A percentile compares a stretch with the other conserved stretches of the same genome.
phyloP scores from a whole-genome alignment of 345 rosid species.

The Euphorbia pulcherrima region DNA sequence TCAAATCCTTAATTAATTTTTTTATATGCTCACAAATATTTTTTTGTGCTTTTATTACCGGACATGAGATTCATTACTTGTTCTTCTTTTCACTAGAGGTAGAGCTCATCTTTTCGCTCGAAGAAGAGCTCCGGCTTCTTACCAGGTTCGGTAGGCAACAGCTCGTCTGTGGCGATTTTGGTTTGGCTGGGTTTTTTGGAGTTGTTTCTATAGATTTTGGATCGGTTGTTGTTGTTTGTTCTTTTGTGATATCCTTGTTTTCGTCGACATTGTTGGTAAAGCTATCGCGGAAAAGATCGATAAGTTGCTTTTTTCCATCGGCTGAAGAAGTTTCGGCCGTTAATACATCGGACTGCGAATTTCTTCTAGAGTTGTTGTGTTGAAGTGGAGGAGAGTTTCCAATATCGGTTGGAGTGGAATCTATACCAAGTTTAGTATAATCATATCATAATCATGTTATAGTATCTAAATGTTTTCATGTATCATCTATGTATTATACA shows the following conservation, averaged over 20 bases:
- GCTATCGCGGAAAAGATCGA: conserved; percentile 55
- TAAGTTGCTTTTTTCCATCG: conserved; percentile 46
- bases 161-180: conserved; percentile 27
- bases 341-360: conserved; percentile 17
- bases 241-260: conserved; percentile 17
- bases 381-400: conserved; percentile 44
- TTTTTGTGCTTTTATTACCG: too few relatives aligned
- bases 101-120: too few relatives aligned
- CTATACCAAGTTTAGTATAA: conserved; percentile 22
- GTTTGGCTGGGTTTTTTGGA: conserved; percentile 17
- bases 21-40: too few relatives aligned
- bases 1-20: too few relatives aligned
- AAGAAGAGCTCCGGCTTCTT: conserved; percentile 41
- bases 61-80: too few relatives aligned
- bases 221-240: too few relatives aligned
- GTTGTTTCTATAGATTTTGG: conserved; percentile 17
- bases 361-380: conserved; percentile 25
- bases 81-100: conserved; percentile 43
- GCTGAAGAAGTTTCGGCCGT: conserved; percentile 25
- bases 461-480: too few relatives aligned
- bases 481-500: too few relatives aligned
- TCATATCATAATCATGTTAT: too few relatives aligned
- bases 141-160: conserved; percentile 51
- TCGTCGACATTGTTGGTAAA: conserved; percentile 9
- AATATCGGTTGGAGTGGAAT: conserved; percentile 34